Base-by-base conservation (phyloP, 1,284 basidiomycete species). In the Trametes hirsuta region DNA sequence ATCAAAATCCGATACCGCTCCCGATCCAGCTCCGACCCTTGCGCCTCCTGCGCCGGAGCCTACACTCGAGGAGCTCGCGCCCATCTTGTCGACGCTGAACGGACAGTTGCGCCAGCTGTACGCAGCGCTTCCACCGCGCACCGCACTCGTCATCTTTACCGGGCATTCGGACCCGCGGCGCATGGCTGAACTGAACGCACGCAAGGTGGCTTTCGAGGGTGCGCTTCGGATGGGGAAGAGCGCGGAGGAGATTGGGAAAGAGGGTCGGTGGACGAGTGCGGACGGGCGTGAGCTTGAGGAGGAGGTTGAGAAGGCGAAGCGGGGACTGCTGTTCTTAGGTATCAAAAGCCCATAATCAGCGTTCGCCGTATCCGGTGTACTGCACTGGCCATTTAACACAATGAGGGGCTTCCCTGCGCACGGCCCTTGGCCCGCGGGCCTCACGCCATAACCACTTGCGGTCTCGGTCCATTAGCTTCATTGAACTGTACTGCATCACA, bases 121-220 rank as follows among this genome's bases (percentile, higher is more conserved):
- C 69, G 77, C 81, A 0, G 73, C 86, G 0, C 82, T 97, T 0
- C 93, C 94, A 0, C 71, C 86, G 6, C 85, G 88, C 25, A 93
- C 94, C 0, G 94, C 94, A 0, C 72, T 97, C 11, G 77, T 97
- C 44, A 78, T 97, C 47, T 87, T 97, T 69, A 93, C 90, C 0
- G 95, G 95, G 0, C 93, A 97, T 70, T 85, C 87, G 1, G 92
- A 96, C 70, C 94, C 95, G 0, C 83, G 92, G 0, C 77, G 74
- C 1, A 94, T 95, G 91, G 78, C 88, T 1, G 72, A 80, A 24
- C 77, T 97, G 21, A 87, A 86, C 59, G 81, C 82, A 3, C 82
- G 87, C 55, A 90, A 93, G 71, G 75, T 75, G 4, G 80, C 83
- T 18, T 96, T 94, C 68, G 94, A 97, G 69, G 79, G 75, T 36